Evolutionary conservation across 768 basidiomycete genomes (phyloP), one percentile per base, ranked within the genome.

Genomic region (Boletus speciosus): DNA sequence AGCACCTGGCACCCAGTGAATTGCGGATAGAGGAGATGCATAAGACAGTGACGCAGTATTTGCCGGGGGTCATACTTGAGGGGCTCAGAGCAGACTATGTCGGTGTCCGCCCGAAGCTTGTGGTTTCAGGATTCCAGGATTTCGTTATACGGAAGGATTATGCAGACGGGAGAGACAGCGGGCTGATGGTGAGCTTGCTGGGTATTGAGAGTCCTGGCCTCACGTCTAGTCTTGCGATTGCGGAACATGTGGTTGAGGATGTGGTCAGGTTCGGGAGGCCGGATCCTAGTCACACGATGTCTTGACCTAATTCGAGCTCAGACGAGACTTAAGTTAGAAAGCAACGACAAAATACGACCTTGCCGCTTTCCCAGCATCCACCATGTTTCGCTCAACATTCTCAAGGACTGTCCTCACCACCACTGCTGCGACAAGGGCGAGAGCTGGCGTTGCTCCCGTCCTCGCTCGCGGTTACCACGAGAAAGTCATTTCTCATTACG

Each of bases 401-500:
- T 67, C 79, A 62, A 82, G 76, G 61, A 66, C 83, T 44, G 58
- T 82, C 40, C 70, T 81, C 66, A 71, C 70, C 61, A 55, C 62
- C 56, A 70, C 75, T 60, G 71, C 81, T 54, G 78, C 81, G 58
- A 73, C 78, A 36, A 71, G 60, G 48, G 62, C 73, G 31, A 75
- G 74, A 51, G 60, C 74, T 32, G 66, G 73, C 27, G 50, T 79
- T 11, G 71, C 78, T 4, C 83, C 86, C n/a, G 66, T 80, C 19
- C 69, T 81, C 50, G 76, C 79, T 62, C 84, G 94, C 64, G 79
- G 76, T 5, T 98, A 98, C 69, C 95, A 98, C 68, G 93, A 95
- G 71, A 97, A 98, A 66, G 96, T 98, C 47, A 93, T 95, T 60
- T 89, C 91, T 25, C 97, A 98, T 75, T 98, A 98, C 72, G 96